phyloP scores from a whole-genome alignment of 768 basidiomycete genomes.

The Leucosporidium creatinivorum region DNA sequence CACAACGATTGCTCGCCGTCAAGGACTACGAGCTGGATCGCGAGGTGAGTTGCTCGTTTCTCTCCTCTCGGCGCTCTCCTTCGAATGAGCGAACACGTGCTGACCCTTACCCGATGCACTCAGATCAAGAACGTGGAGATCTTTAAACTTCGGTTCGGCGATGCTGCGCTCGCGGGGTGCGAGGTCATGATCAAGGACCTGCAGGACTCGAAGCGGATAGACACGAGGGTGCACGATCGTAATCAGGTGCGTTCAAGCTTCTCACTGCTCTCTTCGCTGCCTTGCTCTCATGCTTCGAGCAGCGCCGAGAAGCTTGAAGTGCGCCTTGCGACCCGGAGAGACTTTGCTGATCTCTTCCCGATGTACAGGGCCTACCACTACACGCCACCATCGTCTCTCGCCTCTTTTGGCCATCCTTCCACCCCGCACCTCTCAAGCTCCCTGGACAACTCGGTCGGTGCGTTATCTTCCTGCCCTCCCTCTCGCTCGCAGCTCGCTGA shows the following conservation, averaged over 20 bases:
- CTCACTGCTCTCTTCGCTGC: too few species aligned
- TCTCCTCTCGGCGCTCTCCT: too few species aligned
- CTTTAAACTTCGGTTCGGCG: slow-evolving; percentile 91
- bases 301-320: too few species aligned
- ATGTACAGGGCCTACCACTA: slow-evolving; percentile 53
- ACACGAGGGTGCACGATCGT: slow-evolving; percentile 57
- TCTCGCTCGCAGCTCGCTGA: neutral
- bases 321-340: too few species aligned
- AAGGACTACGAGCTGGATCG: slow-evolving; percentile 71
- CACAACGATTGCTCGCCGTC: slow-evolving; percentile 72
- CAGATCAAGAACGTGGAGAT: slow-evolving; percentile 89
- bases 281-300: neutral
- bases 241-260: slow-evolving; percentile 47
- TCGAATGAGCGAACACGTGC: neutral
- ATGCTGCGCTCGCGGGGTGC: slow-evolving; percentile 83
- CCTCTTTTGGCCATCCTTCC: slow-evolving; percentile 89
- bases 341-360: slow-evolving; percentile 1
- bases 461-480: slow-evolving; percentile 36
- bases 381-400: slow-evolving; percentile 87
- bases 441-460: slow-evolving; percentile 78
- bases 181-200: slow-evolving; percentile 98
- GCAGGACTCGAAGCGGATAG: slow-evolving; percentile 84
- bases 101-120: neutral
- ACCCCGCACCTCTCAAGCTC: slow-evolving; percentile 62
- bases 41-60: slow-evolving; percentile 46